phyloP scores from a whole-genome alignment of 441 rosid species.

The Jatropha multifida region DNA sequence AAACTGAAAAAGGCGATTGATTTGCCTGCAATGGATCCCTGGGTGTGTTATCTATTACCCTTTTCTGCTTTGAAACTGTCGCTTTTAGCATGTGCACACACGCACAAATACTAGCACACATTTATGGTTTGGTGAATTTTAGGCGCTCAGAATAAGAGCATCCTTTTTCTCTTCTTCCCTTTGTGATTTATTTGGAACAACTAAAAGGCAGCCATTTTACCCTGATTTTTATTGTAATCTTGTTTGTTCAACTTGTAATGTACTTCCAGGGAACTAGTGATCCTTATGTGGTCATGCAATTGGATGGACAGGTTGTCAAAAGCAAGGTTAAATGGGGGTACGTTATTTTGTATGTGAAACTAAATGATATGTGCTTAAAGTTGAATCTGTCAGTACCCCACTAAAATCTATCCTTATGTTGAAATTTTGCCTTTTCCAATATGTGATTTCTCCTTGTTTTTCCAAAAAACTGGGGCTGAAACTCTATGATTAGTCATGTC shows the following conservation, averaged over 20 bases:
- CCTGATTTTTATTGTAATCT: background rate
- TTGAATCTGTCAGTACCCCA: background rate
- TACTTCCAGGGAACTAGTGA: constrained; percentile 79
- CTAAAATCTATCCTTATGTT: background rate
- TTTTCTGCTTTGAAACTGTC: constrained; percentile 8
- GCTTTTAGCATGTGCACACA: background rate
- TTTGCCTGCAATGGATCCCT: constrained; percentile 95
- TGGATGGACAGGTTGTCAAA: constrained; percentile 88
- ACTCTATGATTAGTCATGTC: background rate
- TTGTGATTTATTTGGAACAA: background rate
- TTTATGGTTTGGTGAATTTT: background rate
- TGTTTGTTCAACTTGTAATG: constrained; percentile 8
- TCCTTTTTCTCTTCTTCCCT: background rate
- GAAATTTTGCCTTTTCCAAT: background rate
- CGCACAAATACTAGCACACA: background rate
- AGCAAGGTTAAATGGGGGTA: constrained; percentile 84
- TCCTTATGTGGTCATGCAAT: constrained; percentile 81
- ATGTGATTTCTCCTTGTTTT: background rate
- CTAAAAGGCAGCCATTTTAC: background rate
- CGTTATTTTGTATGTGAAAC: constrained; percentile 10
- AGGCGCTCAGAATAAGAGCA: background rate
- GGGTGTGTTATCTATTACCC: constrained; percentile 47
- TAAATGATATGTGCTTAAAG: background rate
- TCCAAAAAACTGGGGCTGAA: background rate
- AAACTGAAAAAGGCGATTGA: constrained; percentile 71